These are phyloP conservation scores for Marchantia polymorpha DNA, from an alignment of 225 moss, liverwort and hornwort species.

Conservation along the genomic window DNA sequence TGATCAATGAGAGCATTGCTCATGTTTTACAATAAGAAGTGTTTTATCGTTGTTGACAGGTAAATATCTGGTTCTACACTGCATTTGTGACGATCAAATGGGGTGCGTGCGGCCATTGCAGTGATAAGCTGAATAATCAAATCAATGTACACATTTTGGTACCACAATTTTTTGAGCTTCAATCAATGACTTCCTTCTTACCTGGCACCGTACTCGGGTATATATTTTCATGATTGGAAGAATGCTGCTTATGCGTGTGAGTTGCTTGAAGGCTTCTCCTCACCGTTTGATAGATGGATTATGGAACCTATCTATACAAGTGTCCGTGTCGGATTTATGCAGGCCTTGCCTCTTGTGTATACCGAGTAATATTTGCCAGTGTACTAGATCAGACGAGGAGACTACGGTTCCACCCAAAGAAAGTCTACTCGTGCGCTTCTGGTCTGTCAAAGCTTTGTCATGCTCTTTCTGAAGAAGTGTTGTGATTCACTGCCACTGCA, in stretches of 20 bases:
- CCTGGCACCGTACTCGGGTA: background rate
- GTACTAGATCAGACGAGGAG: too few species aligned
- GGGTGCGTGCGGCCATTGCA: constrained; percentile 14
- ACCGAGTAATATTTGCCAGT: too few species aligned
- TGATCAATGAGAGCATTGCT: background rate
- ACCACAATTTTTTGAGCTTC: background rate
- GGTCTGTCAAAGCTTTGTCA: too few species aligned
- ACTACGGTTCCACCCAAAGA: too few species aligned
- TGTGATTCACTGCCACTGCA: too few species aligned
- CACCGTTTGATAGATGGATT: background rate
- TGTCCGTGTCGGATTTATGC: too few species aligned
- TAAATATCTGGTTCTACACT: constrained; percentile 3
- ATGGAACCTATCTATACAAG: too few species aligned
- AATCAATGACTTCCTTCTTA: background rate
- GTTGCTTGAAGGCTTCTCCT: background rate
- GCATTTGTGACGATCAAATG: constrained; percentile 7
- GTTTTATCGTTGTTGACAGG: constrained; percentile 14
- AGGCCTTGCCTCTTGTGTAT: too few species aligned
- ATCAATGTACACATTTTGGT: background rate
- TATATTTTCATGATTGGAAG: background rate
- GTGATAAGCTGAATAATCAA: background rate
- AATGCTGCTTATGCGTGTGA: background rate
- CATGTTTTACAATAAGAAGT: background rate
- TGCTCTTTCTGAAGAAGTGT: too few species aligned
- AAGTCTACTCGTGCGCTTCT: too few species aligned